Evolutionary conservation across 225 moss, liverwort and hornwort species (phyloP).

Genomic region (Pseudoscleropodium purum): DNA sequence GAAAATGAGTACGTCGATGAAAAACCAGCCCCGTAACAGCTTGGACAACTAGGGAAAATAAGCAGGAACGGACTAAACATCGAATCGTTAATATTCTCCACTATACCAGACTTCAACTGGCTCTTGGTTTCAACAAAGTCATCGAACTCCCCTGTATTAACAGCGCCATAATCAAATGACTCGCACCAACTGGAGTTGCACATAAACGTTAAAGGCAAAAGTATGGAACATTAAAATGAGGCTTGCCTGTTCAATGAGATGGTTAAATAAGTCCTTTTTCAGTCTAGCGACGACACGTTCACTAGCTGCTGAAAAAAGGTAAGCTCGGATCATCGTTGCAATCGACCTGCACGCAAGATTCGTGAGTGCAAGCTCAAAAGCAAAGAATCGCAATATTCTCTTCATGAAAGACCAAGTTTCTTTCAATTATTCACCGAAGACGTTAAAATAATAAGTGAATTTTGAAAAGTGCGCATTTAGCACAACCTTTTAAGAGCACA

Average conservation of each 20-base stretch:
- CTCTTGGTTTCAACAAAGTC: not conserved
- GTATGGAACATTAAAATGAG: not conserved
- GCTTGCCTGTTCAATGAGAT: slow-evolving; percentile 68
- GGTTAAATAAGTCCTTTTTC: slow-evolving; percentile 64
- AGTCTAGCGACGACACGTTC: slow-evolving; percentile 79
- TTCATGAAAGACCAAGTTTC: not conserved
- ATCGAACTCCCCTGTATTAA: not conserved
- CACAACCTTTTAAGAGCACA: not conserved
- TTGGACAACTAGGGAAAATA: not conserved
- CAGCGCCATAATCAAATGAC: not conserved
- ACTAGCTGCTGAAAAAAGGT: slow-evolving; percentile 74
- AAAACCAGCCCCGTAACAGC: not conserved
- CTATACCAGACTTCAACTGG: not conserved
- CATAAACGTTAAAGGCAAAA: not conserved
- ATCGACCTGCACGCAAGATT: slow-evolving; percentile 42
- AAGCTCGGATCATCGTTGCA: slow-evolving; percentile 64
- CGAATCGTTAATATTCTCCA: not conserved
- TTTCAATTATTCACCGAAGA: not conserved
- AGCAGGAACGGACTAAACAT: not conserved
- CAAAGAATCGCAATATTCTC: not conserved
- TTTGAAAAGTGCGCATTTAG: not conserved
- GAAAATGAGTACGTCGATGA: not conserved
- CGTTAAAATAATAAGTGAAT: not conserved
- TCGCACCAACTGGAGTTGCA: not conserved
- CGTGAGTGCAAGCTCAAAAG: not conserved